Evolutionary conservation across 1,284 basidiomycete genomes (phyloP).

Genomic region (Schizophyllum amplum): DNA sequence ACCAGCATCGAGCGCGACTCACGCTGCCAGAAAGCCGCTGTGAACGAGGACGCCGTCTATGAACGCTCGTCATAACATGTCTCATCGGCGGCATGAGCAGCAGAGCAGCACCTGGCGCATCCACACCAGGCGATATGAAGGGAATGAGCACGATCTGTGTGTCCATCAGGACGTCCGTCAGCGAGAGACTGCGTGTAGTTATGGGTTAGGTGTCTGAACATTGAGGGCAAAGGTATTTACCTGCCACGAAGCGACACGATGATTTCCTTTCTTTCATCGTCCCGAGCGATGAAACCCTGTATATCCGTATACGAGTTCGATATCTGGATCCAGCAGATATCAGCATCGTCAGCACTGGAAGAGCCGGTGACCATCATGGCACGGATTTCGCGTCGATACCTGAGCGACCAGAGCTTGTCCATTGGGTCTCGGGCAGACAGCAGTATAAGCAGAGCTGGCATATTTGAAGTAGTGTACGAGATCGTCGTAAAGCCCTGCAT

Average conservation of each 20-base stretch:
- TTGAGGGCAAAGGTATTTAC: constrained; percentile 10
- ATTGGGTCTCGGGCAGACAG: constrained; percentile 11
- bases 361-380: constrained; percentile 12
- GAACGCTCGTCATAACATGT: background rate
- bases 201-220: background rate
- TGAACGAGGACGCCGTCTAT: constrained; percentile 33
- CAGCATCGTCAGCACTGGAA: background rate
- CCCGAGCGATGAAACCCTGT: constrained; percentile 23
- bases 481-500: constrained; percentile 16
- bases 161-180: constrained; percentile 15
- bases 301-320: constrained; percentile 11
- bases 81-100: background rate
- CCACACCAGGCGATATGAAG: constrained; percentile 22
- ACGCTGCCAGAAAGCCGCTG: constrained; percentile 36
- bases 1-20: constrained; percentile 9
- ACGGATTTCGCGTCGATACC: constrained; percentile 13
- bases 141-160: constrained; percentile 22
- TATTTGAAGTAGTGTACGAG: constrained; percentile 23
- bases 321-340: background rate
- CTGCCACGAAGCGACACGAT: constrained; percentile 23
- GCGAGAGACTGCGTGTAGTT: constrained; percentile 10
- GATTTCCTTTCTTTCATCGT: constrained; percentile 22
- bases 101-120: constrained; percentile 23
- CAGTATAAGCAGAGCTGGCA: constrained; percentile 15
- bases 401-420: constrained; percentile 9